Evolutionary conservation across 345 rosid species (phyloP).

Genomic region (Cardiospermum halicacabum): DNA sequence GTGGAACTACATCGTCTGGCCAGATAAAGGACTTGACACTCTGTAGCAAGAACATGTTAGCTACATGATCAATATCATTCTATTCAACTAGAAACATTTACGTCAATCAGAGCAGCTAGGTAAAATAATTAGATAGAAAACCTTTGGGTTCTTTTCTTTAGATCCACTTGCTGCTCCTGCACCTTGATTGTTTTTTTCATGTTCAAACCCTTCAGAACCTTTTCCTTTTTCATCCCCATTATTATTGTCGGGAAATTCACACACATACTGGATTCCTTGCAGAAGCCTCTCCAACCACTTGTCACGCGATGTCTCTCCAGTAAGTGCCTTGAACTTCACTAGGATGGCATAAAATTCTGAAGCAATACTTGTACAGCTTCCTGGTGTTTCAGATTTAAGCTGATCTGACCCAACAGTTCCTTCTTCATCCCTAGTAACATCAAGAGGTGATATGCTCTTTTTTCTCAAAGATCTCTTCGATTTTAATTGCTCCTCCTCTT

Average conservation of each 20-base stretch:
- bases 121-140: conserved; percentile 9
- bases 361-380: conserved; percentile 58
- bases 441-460: conserved; percentile 52
- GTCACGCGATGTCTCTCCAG: conserved; percentile 78
- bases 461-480: conserved; percentile 28
- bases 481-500: conserved; percentile 39
- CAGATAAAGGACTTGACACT: conserved; percentile 48
- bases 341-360: conserved; percentile 57
- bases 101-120: conserved; percentile 2
- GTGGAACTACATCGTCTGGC: conserved; percentile 87
- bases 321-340: conserved; percentile 50
- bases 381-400: conserved; percentile 71
- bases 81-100: conserved; percentile 2
- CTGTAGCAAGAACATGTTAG: conserved; percentile 33
- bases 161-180: conserved; percentile 36
- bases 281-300: conserved; percentile 89
- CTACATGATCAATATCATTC: conserved; percentile 1
- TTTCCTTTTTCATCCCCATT: conserved; percentile 36
- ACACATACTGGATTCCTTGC: conserved; percentile 63
- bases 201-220: conserved; percentile 31
- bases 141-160: conserved; percentile 47
- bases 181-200: conserved; percentile 23
- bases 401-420: conserved; percentile 36
- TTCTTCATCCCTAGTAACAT: conserved; percentile 77
- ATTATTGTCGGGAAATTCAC: conserved; percentile 38